Evolutionary conservation across 169 alveolate species (phyloP), one percentile per base, ranked within the genome.

Genomic region (Plasmodium reichenowi): DNA sequence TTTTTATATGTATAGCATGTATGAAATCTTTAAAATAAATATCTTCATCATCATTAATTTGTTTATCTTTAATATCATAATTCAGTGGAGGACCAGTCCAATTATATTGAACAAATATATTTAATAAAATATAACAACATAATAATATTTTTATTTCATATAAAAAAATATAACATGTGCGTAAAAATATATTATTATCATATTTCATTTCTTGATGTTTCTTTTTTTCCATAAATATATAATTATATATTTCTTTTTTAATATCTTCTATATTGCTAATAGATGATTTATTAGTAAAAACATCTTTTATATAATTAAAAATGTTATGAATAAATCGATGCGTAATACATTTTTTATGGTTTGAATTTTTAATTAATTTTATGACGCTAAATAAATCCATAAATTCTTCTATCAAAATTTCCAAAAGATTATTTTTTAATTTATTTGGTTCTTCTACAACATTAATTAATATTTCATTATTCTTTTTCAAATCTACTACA

Each of bases 21-120:
- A 86, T 8, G 26, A 86, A 86, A 47, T 70, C 38, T 26, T 66
- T 47, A 62, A 71, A 86, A 86, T 48, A 54, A 13, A 8, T 59
- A 54, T 59, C 68, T 56, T 15, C 17, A 29, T 86, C 85, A 7
- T 54, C 38, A 15, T 22, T 17, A 29, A 3, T 45, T 8, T 78
- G 52, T 48, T 20, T 29, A 48, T 66, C 54, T 72, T 59, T 64
- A 52, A n/a, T 60, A 43, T 86, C 22, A 48, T 5, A 47, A 8
- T 15, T 60, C 24, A 72, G 32, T 22, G 87, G 73, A 45, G 92
- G 92, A 0, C 92, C 92, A 4, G 92, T 86, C 88, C 92, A 86
- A n/a, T 86, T 86, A 24, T 72, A 58, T 50, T 86, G 92, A 52
- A 72, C 62, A 73, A 86, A 86, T 29, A 86, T 52, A 63, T 86